Conservation (phyloP, 108 stramenopile genomes). For the Poteriospumella lacustris region DNA sequence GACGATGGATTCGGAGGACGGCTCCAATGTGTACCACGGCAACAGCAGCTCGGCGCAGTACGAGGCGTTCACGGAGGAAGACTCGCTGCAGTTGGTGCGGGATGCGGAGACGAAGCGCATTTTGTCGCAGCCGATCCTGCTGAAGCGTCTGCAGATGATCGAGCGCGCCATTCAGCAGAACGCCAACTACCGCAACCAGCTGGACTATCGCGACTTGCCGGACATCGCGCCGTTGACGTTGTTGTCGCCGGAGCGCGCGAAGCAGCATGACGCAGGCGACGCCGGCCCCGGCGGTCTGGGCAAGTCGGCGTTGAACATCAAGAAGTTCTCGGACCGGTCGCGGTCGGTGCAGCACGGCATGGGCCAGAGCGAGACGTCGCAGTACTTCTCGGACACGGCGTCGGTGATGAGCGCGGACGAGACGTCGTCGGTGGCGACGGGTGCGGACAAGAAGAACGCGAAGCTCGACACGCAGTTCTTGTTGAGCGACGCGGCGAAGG, state of each 20-base stretch:
- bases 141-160: slow-evolving; percentile 20
- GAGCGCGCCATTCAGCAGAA: slow-evolving; percentile 50
- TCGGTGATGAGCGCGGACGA: slow-evolving; percentile 11
- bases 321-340: not conserved
- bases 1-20: not conserved
- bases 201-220: slow-evolving; percentile 35
- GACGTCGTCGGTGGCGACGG: not conserved
- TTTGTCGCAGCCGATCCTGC: not conserved
- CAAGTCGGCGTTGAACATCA: not conserved
- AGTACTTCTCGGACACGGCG: slow-evolving; percentile 31
- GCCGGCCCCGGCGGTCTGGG: slow-evolving; percentile 12
- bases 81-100: not conserved
- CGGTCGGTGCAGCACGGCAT: not conserved
- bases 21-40: too few relatives aligned
- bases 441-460: not conserved
- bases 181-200: slow-evolving; percentile 28
- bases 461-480: too few relatives aligned
- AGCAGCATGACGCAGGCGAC: slow-evolving; percentile 30
- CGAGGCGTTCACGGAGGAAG: not conserved
- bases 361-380: not conserved
- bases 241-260: slow-evolving; percentile 31
- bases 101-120: not conserved
- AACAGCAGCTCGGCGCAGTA: not conserved
- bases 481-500: not conserved
- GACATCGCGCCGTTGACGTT: too few relatives aligned